Evolutionary conservation across 2,329 filamentous ascomycete genomes (phyloP).

Genomic region (Pseudogymnoascus sp.): DNA sequence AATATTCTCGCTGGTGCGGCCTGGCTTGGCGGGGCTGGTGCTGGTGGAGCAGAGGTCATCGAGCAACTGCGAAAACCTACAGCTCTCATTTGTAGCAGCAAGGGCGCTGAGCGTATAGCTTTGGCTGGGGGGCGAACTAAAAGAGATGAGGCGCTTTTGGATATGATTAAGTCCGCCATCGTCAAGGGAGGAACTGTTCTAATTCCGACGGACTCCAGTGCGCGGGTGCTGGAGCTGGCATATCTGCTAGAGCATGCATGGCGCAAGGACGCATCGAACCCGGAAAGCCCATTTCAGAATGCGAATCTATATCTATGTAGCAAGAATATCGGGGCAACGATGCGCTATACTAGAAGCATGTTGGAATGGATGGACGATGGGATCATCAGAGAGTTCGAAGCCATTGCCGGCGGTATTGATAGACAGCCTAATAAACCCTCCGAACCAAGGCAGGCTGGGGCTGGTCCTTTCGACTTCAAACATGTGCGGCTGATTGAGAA

Average conservation of each 20-base stretch:
- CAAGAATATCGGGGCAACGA: slow-evolving; percentile 76
- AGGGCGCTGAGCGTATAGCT: slow-evolving; percentile 64
- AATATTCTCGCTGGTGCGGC: slow-evolving; percentile 90
- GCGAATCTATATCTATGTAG: slow-evolving; percentile 74
- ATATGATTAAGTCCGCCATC: slow-evolving; percentile 71
- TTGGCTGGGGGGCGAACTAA: slow-evolving; percentile 65
- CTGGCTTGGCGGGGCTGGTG: slow-evolving; percentile 77
- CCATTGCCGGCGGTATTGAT: slow-evolving; percentile 37
- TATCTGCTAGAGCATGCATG: slow-evolving; percentile 91
- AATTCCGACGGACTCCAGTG: slow-evolving; percentile 90
- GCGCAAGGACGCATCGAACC: slow-evolving; percentile 54
- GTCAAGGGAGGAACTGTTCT: slow-evolving; percentile 80
- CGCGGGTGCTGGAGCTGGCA: slow-evolving; percentile 83
- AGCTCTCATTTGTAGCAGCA: slow-evolving; percentile 84
- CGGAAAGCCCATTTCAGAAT: slow-evolving; percentile 42
- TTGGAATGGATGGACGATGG: slow-evolving; percentile 98
- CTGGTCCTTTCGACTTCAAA: slow-evolving; percentile 81
- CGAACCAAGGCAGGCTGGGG: slow-evolving; percentile 38
- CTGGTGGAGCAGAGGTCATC: slow-evolving; percentile 79
- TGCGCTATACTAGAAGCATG: slow-evolving; percentile 89
- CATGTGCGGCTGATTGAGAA: slow-evolving; percentile 77
- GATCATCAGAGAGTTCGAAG: slow-evolving; percentile 86
- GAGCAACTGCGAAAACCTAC: slow-evolving; percentile 91
- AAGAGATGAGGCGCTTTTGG: slow-evolving; percentile 76
- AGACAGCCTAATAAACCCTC: slow-evolving; percentile 38